These are phyloP conservation scores for Spencermartinsiella ligniputridi DNA, from an alignment of 1,139 yeast genomes.

Conservation along the genomic window DNA sequence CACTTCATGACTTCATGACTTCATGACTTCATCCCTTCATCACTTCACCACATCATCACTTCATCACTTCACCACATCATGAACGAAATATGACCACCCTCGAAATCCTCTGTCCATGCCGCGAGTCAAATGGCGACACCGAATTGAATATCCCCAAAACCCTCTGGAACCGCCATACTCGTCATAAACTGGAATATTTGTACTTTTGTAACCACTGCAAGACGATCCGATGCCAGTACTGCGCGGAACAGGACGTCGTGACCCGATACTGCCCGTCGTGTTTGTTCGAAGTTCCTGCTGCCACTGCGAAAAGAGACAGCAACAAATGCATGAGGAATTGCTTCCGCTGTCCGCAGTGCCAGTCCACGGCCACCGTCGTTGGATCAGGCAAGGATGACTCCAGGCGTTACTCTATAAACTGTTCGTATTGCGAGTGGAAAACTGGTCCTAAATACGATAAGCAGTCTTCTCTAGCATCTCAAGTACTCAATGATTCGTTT, in stretches of 20 bases:
- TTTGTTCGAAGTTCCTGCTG: conserved; percentile 26
- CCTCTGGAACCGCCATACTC: conserved; percentile 11
- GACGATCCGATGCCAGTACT: conserved; percentile 24
- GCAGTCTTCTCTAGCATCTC: conserved; percentile 15
- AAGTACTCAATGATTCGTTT: conserved; percentile 9
- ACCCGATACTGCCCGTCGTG: conserved; percentile 29
- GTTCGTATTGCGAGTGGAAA: conserved; percentile 24
- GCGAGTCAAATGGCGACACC: conserved; percentile 6
- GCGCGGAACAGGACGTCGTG: conserved; percentile 27
- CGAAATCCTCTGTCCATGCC: conserved; percentile 17
- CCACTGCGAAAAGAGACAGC: conserved; percentile 21
- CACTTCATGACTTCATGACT: too few relatives aligned
- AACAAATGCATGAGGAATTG: conserved; percentile 28
- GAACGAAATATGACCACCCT: too few relatives aligned
- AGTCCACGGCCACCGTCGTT: conserved; percentile 11
- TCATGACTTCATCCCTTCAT: too few relatives aligned
- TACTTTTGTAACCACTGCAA: conserved; percentile 28
- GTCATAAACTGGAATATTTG: conserved; percentile 20
- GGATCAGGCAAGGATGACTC: conserved; percentile 8
- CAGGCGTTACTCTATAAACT: conserved; percentile 15
- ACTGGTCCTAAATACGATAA: conserved; percentile 14
- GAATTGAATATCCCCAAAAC: conserved; percentile 10
- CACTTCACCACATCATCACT: too few relatives aligned
- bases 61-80: too few relatives aligned
- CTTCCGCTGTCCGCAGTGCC: conserved; percentile 27